Conservation (phyloP, 176 grass and related monocot genomes). For the Aegilops bicornis region DNA sequence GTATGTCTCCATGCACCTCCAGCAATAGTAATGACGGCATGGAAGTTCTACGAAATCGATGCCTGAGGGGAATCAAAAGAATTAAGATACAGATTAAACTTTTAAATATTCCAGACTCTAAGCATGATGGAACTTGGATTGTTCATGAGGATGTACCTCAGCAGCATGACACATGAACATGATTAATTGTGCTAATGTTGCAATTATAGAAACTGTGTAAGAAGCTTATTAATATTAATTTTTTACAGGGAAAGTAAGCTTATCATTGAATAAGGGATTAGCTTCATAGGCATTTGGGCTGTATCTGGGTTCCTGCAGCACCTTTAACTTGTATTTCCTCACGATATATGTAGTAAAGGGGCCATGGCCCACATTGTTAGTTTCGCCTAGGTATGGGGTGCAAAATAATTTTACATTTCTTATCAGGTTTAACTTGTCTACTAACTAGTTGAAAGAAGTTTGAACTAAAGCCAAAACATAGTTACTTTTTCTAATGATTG, state of each 20-base stretch:
- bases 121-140: background rate
- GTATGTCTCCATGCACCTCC: constrained; percentile 58
- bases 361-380: background rate
- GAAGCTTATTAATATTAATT: background rate
- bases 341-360: background rate
- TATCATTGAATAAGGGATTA: background rate
- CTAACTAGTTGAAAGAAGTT: background rate
- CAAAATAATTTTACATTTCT: background rate
- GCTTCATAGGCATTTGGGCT: background rate
- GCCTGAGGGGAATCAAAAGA: constrained; percentile 28
- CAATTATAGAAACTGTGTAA: background rate
- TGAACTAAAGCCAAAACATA: background rate
- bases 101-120: background rate
- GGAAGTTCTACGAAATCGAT: constrained; percentile 50
- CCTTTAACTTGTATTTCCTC: background rate
- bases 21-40: constrained; percentile 56
- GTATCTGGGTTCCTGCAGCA: background rate
- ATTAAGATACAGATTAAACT: background rate
- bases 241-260: background rate
- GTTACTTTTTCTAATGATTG: background rate
- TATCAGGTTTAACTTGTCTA: background rate
- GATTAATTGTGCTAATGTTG: background rate
- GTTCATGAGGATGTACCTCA: background rate
- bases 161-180: background rate
- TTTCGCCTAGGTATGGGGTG: background rate